Base-by-base conservation (phyloP, 768 basidiomycete species). In the Boletus rubescentipes region DNA sequence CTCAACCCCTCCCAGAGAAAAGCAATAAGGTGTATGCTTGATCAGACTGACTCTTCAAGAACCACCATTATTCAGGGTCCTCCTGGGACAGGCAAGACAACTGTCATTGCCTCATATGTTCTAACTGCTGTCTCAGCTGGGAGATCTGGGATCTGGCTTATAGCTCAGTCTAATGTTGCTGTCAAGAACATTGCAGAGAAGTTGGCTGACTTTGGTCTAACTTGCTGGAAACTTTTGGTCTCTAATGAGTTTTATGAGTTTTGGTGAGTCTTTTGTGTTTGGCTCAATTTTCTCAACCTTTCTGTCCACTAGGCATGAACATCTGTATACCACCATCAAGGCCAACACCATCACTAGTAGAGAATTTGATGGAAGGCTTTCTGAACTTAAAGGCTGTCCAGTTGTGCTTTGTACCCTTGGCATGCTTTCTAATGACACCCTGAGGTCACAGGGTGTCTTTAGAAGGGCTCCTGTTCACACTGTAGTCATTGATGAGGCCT, bases 121-220 rank as follows among this genome's bases (percentile, higher is more conserved):
- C 67, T 77, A 20, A 71, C 72, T 58, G 78, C 83, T 36, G 62
- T 79, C 21, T 58, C 66, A 26, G 61, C 62, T 43, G 73, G 73
- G 0, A 63, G 68, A 18, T 59, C 66, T 57, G 84, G 87, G 0
- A 83, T 91, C 12, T 93, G 89, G 87, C 80, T 93, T 6, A 74
- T 91, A 63, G 89, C 91, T 32, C 88, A 93, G 63, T 88, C 87
- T 16, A 93, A 93, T 74, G 83, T 93, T 45, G 91, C 89, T 43
- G 91, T 93, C 20, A 92, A 91, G 69, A 93, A 93, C 60, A 92
- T 93, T 72, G 91, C 89, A 48, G 87, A 89, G 63, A 90, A 91
- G 72, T 72, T 93, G 16, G 68, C 75, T n/a, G 68, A 77, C 9
- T 73, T 79, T 63, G 76, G 72, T 0, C 81, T 89, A 54, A 40